Base-by-base conservation (phyloP, 345 rosid species). In the Salix suchowensis region DNA sequence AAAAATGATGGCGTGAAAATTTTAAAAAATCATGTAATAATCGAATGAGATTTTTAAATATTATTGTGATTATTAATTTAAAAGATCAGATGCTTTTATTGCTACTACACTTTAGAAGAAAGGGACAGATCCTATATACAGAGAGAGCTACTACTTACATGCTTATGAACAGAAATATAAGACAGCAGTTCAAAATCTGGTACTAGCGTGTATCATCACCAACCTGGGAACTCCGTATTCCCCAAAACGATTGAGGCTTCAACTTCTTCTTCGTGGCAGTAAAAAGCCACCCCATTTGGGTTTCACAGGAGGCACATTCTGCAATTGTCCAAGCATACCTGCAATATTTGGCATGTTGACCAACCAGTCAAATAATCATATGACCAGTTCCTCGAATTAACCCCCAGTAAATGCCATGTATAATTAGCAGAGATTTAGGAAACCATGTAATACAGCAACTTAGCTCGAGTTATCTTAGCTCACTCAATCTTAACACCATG, bases 211-310 rank as follows among this genome's bases (percentile, higher is more conserved):
- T 78, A 78, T 85, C 86, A 80, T 89, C 93, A 2, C 86, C 89
- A 72, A 96, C 94, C 77, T 88, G 91, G 70, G 94, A 82, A 85
- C 93, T 87, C 11, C 96, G 88, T 70, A 93, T 87, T 36, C 93
- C 99, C 98, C 99, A 93, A 73, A 96, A 96, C 12, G 88, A 90
- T 70, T 75, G 82, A 61, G 99, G 99, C 88, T 86, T 91, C 89
- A 95, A 67, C 74, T 84, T 88, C 48, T 78, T 81, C 71, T 85
- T 88, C 14, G 88, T 91, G 7, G 97, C 92, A 4, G 98, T 91
- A 77, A 90, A 96, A 71, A 87, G 91, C 99, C 99, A 96, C 24
- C 99, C 99, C 85, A 91, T 81, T 2, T 74, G 94, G 19, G 80
- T 64, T 70, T 65, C 75, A 70, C 78, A 79, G 21, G 60, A 52